These are phyloP conservation scores for Curvularia sp. DNA, from an alignment of 2,329 filamentous ascomycete species.

Conservation along the genomic window DNA sequence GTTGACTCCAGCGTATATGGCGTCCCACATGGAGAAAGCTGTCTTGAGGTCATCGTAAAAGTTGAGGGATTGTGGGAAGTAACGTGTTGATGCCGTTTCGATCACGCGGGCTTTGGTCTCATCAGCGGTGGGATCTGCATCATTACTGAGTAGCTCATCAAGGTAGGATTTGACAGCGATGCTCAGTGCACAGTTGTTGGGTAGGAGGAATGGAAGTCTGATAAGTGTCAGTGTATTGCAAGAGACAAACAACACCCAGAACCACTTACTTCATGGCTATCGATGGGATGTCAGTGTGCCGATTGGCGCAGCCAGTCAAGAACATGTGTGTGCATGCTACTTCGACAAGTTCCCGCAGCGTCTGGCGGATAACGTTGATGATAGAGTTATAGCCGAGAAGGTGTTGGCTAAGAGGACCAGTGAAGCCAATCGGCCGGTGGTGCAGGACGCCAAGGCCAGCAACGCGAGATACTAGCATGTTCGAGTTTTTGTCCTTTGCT, in stretches of 20 bases:
- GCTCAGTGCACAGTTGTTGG: slow-evolving; percentile 77
- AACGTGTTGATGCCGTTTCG: slow-evolving; percentile 61
- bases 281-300: slow-evolving; percentile 65
- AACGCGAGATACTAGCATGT: slow-evolving; percentile 84
- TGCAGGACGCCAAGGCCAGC: slow-evolving; percentile 82
- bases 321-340: slow-evolving; percentile 81
- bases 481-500: slow-evolving; percentile 78
- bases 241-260: slow-evolving; percentile 36
- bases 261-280: slow-evolving; percentile 73
- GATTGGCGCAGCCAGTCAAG: slow-evolving; percentile 77
- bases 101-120: slow-evolving; percentile 60
- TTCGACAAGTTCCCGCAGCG: slow-evolving; percentile 83
- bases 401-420: slow-evolving; percentile 89
- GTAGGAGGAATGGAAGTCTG: slow-evolving; percentile 69
- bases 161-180: slow-evolving; percentile 83
- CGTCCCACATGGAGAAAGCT: slow-evolving; percentile 71
- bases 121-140: slow-evolving; percentile 60
- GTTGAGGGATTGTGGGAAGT: slow-evolving; percentile 67
- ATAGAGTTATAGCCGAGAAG: slow-evolving; percentile 86
- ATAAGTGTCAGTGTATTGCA: slow-evolving; percentile 14
- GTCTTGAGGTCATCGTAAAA: slow-evolving; percentile 65
- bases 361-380: slow-evolving; percentile 77
- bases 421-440: slow-evolving; percentile 88
- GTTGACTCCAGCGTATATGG: slow-evolving; percentile 67
- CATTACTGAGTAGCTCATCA: slow-evolving; percentile 69